Evolutionary conservation across 2,329 filamentous ascomycete species (phyloP).

Genomic region (Harringtonia aguacate): DNA sequence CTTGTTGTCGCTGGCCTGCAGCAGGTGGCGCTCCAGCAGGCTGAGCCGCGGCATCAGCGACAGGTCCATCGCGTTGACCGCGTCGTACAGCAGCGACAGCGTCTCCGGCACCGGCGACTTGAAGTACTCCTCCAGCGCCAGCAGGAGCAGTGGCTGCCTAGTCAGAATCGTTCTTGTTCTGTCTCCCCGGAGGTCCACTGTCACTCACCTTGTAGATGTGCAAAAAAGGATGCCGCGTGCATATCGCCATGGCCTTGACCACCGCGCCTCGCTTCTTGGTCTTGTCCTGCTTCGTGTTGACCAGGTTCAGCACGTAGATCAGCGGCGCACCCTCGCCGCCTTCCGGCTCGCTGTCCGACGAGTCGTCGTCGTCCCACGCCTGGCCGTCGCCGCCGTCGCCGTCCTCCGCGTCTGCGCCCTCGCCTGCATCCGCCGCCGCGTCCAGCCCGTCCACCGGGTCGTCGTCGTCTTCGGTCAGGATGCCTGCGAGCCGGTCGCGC

Average conservation of each 20-base stretch:
- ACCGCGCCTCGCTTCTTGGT: conserved; percentile 85
- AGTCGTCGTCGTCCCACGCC: conserved; percentile 42
- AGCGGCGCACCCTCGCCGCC: conserved; percentile 76
- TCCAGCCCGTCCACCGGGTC: conserved; percentile 31
- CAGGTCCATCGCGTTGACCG: conserved; percentile 93
- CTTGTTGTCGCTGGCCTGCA: conserved; percentile 86
- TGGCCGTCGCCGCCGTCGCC: conserved; percentile 32
- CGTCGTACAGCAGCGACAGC: conserved; percentile 75
- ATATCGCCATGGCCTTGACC: conserved; percentile 98
- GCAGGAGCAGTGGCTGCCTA: conserved; percentile 65
- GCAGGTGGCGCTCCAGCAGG: conserved; percentile 69
- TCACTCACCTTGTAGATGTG: conserved; percentile 84
- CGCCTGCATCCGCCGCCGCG: conserved; percentile 35
- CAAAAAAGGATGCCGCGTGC: conserved; percentile 90
- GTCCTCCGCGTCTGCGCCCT: conserved; percentile 27
- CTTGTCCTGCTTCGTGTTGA: conserved; percentile 96
- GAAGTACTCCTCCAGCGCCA: conserved; percentile 95
- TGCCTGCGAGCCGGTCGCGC: conserved; percentile 40
- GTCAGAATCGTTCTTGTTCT: no score
- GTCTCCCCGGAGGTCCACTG: no score
- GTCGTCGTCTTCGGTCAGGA: conserved; percentile 33
- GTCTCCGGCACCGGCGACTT: conserved; percentile 84
- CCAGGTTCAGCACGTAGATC: conserved; percentile 93
- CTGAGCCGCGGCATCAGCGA: conserved; percentile 84
- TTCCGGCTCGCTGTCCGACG: conserved; percentile 52